Conservation (phyloP, 768 basidiomycete species). For the Boletales sp. region DNA sequence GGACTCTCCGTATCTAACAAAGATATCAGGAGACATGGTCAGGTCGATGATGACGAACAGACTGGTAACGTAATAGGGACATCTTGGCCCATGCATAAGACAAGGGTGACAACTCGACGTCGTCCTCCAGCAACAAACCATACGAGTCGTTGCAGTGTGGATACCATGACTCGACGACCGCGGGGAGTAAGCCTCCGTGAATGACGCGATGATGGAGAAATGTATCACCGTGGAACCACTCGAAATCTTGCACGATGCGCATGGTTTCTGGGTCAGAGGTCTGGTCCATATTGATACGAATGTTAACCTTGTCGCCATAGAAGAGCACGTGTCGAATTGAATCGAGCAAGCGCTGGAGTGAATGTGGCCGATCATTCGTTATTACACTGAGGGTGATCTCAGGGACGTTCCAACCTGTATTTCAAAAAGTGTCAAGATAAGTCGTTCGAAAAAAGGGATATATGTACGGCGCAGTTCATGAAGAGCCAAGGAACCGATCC, state of each 20-base stretch:
- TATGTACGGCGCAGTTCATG: constrained; percentile 37
- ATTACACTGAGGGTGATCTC: constrained; percentile 69
- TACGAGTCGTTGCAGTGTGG: constrained; percentile 70
- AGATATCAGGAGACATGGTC: not conserved
- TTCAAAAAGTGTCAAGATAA: constrained; percentile 1
- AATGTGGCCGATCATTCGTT: constrained; percentile 71
- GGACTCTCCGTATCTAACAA: constrained; percentile 50
- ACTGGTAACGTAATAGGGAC: constrained; percentile 75
- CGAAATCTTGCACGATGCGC: constrained; percentile 42
- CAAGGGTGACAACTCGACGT: constrained; percentile 78
- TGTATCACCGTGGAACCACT: constrained; percentile 60
- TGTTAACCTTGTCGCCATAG: constrained; percentile 62
- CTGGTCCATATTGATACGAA: constrained; percentile 76
- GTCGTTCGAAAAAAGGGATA: constrained; percentile 11
- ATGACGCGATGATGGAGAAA: constrained; percentile 69
- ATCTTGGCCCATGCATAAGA: constrained; percentile 88
- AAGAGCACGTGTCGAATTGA: constrained; percentile 59
- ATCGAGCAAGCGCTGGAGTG: constrained; percentile 60
- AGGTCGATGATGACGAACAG: not conserved
- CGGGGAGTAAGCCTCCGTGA: constrained; percentile 76
- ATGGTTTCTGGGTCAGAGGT: constrained; percentile 63
- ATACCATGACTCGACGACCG: constrained; percentile 90
- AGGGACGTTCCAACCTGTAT: constrained; percentile 71
- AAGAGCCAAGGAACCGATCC: constrained; percentile 59
- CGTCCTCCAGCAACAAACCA: constrained; percentile 80